phyloP scores from a whole-genome alignment of 2,329 filamentous ascomycete genomes.

The Drechslera avenae region DNA sequence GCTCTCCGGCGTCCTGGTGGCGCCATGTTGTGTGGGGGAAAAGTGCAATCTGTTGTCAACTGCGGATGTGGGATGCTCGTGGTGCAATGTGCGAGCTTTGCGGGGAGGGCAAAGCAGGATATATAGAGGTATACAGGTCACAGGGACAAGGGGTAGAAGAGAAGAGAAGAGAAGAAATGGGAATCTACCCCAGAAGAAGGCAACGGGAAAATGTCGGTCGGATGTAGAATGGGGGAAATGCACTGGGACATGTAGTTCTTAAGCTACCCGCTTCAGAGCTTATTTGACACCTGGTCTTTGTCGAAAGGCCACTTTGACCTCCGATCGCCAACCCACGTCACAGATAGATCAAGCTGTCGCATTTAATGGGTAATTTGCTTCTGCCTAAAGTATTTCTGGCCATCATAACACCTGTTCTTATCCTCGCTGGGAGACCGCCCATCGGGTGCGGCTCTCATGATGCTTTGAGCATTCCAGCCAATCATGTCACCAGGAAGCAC shows the following conservation, averaged over 20 bases:
- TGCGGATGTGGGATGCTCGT: slow-evolving; percentile 11
- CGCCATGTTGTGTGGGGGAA: slow-evolving; percentile 49
- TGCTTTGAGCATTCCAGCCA: slow-evolving; percentile 9
- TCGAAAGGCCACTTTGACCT: slow-evolving; percentile 42
- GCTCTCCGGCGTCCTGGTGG: slow-evolving; percentile 53
- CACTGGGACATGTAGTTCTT: slow-evolving; percentile 25
- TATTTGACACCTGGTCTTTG: slow-evolving; percentile 39
- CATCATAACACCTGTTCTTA: slow-evolving; percentile 11
- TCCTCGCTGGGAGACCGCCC: neutral
- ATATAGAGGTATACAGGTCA: slow-evolving; percentile 8
- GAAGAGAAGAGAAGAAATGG: slow-evolving; percentile 31
- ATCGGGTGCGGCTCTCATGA: slow-evolving; percentile 3
- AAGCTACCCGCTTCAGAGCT: slow-evolving; percentile 29
- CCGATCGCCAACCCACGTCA: slow-evolving; percentile 23
- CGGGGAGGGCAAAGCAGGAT: slow-evolving; percentile 24
- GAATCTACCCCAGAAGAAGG: slow-evolving; percentile 32
- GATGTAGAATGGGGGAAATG: slow-evolving; percentile 22
- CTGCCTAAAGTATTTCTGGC: slow-evolving; percentile 14
- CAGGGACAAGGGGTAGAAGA: slow-evolving; percentile 7
- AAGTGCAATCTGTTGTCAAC: slow-evolving; percentile 10
- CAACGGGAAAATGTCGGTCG: slow-evolving; percentile 15
- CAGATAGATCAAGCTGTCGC: slow-evolving; percentile 16
- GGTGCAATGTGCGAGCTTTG: slow-evolving; percentile 33
- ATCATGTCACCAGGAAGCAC: slow-evolving; percentile 20
- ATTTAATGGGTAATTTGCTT: slow-evolving; percentile 16